phyloP scores from a whole-genome alignment of 371 early-diverging fungal genomes.

The Sporodiniella umbellata region DNA sequence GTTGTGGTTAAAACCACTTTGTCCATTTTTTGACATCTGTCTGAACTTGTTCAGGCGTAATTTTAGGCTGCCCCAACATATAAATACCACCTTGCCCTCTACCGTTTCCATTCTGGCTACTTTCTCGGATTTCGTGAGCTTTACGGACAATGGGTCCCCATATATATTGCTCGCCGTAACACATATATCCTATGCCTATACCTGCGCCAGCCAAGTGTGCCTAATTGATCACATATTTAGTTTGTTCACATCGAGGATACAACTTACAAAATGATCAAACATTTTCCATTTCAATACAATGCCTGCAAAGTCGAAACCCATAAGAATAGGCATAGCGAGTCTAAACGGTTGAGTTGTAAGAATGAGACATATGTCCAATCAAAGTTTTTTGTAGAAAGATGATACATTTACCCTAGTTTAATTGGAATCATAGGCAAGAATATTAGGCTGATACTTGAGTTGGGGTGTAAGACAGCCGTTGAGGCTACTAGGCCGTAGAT shows the following conservation, averaged over 20 bases:
- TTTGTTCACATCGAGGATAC: background rate
- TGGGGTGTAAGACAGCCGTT: constrained; percentile 57
- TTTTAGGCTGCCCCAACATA: constrained; percentile 15
- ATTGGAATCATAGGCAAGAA: constrained; percentile 75
- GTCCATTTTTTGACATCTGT: constrained; percentile 11
- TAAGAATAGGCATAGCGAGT: constrained; percentile 52
- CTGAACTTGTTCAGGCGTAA: background rate
- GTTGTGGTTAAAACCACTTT: constrained; percentile 17
- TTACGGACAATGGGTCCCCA: constrained; percentile 48
- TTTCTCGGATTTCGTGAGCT: constrained; percentile 20
- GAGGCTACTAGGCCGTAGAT: constrained; percentile 65
- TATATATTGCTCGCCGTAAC: constrained; percentile 46
- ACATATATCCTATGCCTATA: constrained; percentile 48
- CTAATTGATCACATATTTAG: constrained; percentile 22
- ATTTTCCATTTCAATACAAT: constrained; percentile 55
- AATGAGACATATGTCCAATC: no score
- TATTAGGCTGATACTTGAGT: constrained; percentile 59
- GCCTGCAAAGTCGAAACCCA: constrained; percentile 63
- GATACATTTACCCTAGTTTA: constrained; percentile 45
- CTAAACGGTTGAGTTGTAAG: constrained; percentile 4
- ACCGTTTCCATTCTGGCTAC: background rate
- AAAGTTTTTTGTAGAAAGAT: background rate
- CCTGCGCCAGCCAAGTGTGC: constrained; percentile 68
- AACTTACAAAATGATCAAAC: constrained; percentile 70
- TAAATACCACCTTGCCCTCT: constrained; percentile 11